Evolutionary conservation across 83 land plant genomes (phyloP), one percentile per base, ranked within the genome.

Genomic region (Picea abies): DNA sequence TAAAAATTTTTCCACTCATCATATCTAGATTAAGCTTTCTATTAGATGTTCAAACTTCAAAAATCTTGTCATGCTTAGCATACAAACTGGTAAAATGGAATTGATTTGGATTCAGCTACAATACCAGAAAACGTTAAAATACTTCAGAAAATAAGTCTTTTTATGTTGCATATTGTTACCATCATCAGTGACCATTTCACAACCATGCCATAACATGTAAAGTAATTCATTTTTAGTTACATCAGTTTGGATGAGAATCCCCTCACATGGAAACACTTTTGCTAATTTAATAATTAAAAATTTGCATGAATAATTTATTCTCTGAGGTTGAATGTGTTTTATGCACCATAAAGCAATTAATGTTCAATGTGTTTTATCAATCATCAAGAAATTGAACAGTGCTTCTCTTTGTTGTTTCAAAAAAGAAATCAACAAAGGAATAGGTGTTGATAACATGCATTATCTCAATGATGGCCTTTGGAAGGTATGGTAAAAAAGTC

Each of bases 391-490:
- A 44, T 44, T 73, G 44, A 73, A 44, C 23, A 19, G 25, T 44
- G 8, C 5, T 44, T 73, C 58, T 20, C 14, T 67, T 81, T 68
- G 63, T 16, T 80, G 26, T 75, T 85, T 84, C 95, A 95, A 98
- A 87, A 90, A 85, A 81, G 81, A 85, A 67, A 88, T 93, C 83
- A 97, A 97, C 39, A 37, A 37, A 37, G 39, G 39, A 37, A 37
- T 37, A 37, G 39, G 39, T 37, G 39, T 37, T 37, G 99, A 97
- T 84, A 97, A 92, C 84, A 93, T 97, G 98, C 98, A 97, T 78
- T 97, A 97, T 83, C 96, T 97, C 66, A 97, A 97, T 82, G 99
- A 97, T 87, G 99, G 98, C 25, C 94, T 97, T 23, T 97, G 99
- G 39, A 37, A 37, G 39, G 39, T 37, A 37, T 37, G 39, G 39